Evolutionary conservation across 208 protist species (phyloP), one percentile per base, ranked within the genome.

Genomic region (Acanthamoeba healyi): DNA sequence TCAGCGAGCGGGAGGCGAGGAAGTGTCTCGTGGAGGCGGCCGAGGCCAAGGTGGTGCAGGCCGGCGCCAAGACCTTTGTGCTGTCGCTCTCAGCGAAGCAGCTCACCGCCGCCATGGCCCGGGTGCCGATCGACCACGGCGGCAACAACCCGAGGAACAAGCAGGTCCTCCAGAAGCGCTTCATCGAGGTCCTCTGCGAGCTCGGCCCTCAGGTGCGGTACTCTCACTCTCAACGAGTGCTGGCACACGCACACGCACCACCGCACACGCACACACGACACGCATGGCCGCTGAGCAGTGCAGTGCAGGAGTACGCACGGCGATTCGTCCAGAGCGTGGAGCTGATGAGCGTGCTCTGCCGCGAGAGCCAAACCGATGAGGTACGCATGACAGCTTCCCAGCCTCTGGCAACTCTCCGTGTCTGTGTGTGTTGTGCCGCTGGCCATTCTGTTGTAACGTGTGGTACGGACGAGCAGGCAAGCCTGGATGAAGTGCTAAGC

Each of bases 121-220:
- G 6, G 44, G 74, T 84, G 74, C 74, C 74, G 24, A 84, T 84
- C 40, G 42, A 84, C 10, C 74, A 84, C 74, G 74, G 74, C 24
- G 29, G n/a, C 44, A 84, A 84, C 42, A 84, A 84, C 42, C 74
- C 74, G 32, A 54, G 40, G 19, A 84, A 56, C 42, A 84, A 36
- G 42, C 44, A 17, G 12, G 74, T 84, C 1, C 44, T 84, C n/a
- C 44, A 32, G 24, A 84, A 84, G 74, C 74, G 74, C 74, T 56
- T 84, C 74, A 58, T 24, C n/a, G 74, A 84, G 42, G 44, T 84
- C 5, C 74, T 84, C 9, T 58, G 42, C 74, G 74, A 84, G 42
- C 42, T 58, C 6, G 74, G 74, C 22, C 9, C 74, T 4, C 6
- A 58, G 74, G 74, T 84, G 40, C 40, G 4, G 9, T 38, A 7